phyloP scores from a whole-genome alignment of 768 basidiomycete genomes.

The Kwoniella pini region DNA sequence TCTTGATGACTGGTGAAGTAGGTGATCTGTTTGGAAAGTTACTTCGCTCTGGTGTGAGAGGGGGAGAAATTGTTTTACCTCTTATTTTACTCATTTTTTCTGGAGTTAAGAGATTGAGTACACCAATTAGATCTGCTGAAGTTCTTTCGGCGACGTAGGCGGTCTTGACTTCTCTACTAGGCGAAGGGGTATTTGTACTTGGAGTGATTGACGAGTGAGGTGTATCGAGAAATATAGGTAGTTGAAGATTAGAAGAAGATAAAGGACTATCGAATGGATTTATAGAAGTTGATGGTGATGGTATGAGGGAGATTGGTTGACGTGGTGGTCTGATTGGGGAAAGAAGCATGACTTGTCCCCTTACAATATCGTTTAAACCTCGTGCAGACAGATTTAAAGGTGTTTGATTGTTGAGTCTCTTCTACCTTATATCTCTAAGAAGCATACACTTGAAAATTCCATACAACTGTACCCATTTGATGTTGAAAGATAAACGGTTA shows the following conservation, averaged over 20 bases:
- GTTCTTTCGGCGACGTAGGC: slow-evolving; percentile 10
- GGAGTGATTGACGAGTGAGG: slow-evolving; percentile 1
- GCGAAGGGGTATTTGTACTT: background rate
- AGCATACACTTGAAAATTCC: background rate
- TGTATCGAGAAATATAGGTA: background rate
- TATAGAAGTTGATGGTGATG: background rate
- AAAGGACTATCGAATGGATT: background rate
- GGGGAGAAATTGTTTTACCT: slow-evolving; percentile 6
- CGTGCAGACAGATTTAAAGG: too few species aligned
- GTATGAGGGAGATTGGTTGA: background rate
- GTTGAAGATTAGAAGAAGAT: background rate
- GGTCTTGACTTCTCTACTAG: background rate
- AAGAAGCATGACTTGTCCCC: background rate
- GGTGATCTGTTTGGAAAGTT: background rate
- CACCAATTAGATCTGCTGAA: slow-evolving; percentile 4
- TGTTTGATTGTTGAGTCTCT: too few species aligned
- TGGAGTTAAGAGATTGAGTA: slow-evolving; percentile 6
- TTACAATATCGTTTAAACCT: background rate
- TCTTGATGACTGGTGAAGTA: background rate
- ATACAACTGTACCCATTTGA: slow-evolving; percentile 7
- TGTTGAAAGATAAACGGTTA: background rate
- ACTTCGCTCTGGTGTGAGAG: slow-evolving; percentile 5
- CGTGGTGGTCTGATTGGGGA: background rate
- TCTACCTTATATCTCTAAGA: background rate
- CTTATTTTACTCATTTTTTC: slow-evolving; percentile 6